These are phyloP conservation scores for Paramecium sonneborni DNA, from an alignment of 73 alveolate genomes.

Conservation along the genomic window DNA sequence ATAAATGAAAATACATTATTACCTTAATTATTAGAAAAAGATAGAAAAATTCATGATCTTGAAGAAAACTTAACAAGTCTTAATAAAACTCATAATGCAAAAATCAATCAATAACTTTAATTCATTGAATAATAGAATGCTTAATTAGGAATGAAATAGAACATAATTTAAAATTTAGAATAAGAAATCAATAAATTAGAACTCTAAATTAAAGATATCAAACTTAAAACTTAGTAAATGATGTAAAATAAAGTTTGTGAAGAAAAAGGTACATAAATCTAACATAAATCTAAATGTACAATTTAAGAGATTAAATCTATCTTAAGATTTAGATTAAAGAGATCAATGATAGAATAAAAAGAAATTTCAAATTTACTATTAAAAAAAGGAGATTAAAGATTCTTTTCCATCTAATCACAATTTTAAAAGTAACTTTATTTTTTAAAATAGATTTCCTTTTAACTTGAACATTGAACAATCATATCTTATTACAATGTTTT, in stretches of 20 bases:
- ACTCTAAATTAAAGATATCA: not conserved
- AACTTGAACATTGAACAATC: not conserved
- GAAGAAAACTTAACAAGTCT: not conserved
- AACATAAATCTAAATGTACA: not conserved
- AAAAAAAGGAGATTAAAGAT: not conserved
- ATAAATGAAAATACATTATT: not conserved
- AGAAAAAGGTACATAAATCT: not conserved
- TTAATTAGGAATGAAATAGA: not conserved
- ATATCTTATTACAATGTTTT: not conserved
- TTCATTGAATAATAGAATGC: not conserved
- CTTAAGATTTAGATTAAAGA: not conserved
- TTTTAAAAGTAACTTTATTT: not conserved
- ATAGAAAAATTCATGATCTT: not conserved
- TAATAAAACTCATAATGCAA: not conserved
- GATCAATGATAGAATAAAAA: not conserved
- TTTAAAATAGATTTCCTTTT: not conserved
- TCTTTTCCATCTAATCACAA: not conserved
- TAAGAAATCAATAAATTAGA: not conserved
- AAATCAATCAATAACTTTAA: not conserved
- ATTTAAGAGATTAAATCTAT: not conserved
- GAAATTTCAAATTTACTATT: not conserved
- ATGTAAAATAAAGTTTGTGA: not conserved
- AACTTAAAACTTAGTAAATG: not conserved
- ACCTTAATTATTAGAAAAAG: not conserved
- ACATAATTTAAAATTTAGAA: not conserved